Base-by-base conservation (phyloP, 768 basidiomycete species). In the Trametes cinnabarina region DNA sequence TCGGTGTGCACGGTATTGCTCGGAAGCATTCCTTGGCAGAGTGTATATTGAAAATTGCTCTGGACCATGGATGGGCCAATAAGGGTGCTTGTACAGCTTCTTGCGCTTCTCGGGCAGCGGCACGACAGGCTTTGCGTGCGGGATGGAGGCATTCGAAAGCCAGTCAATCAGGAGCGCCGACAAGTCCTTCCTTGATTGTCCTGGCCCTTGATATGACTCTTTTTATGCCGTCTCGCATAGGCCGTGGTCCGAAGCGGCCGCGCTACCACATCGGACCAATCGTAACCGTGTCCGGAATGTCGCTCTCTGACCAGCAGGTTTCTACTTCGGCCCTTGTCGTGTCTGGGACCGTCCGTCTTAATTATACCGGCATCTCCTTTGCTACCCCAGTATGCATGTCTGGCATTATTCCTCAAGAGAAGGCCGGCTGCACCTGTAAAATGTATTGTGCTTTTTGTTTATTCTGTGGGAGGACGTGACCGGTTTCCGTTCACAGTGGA, bases 201-300 rank as follows among this genome's bases (percentile, higher is more conserved):
- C 34, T 52, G 44, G 50, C 49, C 57, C 57, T 58, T 51, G 57
- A 51, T 58, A 51, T 51, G 50, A 51, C 57, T 52, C 34, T 42
- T 59, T 59, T 53, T 25, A 53, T 51, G 4, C 46, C 43, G n/a
- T 43, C 20, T 44, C 41, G 47, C 51, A 51, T 7, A 42, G 17
- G 46, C 44, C 47, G 40, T 54, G 51, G 49, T 55, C 58, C 53
- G 58, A 47, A 28, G 15, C 37, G 47, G 34, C 35, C 41, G 44
- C 23, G 32, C 28, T 47, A 10, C 44, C 17, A 8, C 48, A 42
- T 50, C 58, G 52, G 58, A 51, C 52, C 47, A 55, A 55, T 60
- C 51, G 23, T 47, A 22, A 20, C 28, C 23, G 25, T 20, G 42
- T 23, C 58, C 23, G 39, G 15, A 20, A 42, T 53, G 48, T 51